Evolutionary conservation across 208 protist genomes (phyloP).

Genomic region (Acanthamoeba quina): DNA sequence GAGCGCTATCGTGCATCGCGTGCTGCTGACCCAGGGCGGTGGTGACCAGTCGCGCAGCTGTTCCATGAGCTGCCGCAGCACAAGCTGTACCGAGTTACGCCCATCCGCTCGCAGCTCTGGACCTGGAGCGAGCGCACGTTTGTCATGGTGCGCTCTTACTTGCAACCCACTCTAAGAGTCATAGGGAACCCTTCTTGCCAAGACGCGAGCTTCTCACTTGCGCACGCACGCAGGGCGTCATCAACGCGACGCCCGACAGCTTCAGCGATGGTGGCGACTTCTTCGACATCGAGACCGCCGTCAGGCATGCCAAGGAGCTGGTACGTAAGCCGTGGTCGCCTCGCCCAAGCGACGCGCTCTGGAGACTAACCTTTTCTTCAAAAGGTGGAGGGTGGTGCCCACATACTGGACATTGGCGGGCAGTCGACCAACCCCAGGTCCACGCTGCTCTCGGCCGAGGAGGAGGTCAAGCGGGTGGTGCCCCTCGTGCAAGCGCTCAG

Average conservation of each 20-base stretch:
- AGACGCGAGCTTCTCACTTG: background rate
- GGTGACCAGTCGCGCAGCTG: constrained; percentile 26
- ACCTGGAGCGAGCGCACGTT: constrained; percentile 55
- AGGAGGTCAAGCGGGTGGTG: constrained; percentile 78
- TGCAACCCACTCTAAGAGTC: no score
- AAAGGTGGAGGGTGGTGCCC: constrained; percentile 68
- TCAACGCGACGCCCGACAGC: constrained; percentile 85
- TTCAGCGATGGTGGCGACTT: constrained; percentile 84
- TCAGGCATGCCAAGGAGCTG: constrained; percentile 52
- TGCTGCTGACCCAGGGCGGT: background rate
- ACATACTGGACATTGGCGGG: constrained; percentile 85
- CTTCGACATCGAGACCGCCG: background rate
- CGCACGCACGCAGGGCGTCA: constrained; percentile 76
- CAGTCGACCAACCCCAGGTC: constrained; percentile 82
- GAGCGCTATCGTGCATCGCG: background rate
- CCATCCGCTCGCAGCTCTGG: constrained; percentile 49
- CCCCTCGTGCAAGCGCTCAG: constrained; percentile 80
- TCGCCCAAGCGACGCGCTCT: no score
- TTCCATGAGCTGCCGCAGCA: constrained; percentile 61
- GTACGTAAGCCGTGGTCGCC: background rate
- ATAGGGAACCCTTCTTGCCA: no score
- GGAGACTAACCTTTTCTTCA: no score
- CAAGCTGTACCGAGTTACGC: constrained; percentile 44
- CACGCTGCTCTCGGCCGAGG: constrained; percentile 41
- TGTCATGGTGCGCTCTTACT: background rate